These are phyloP conservation scores for Claviceps sp. DNA, from an alignment of 2,329 filamentous ascomycete species.

Conservation along the genomic window DNA sequence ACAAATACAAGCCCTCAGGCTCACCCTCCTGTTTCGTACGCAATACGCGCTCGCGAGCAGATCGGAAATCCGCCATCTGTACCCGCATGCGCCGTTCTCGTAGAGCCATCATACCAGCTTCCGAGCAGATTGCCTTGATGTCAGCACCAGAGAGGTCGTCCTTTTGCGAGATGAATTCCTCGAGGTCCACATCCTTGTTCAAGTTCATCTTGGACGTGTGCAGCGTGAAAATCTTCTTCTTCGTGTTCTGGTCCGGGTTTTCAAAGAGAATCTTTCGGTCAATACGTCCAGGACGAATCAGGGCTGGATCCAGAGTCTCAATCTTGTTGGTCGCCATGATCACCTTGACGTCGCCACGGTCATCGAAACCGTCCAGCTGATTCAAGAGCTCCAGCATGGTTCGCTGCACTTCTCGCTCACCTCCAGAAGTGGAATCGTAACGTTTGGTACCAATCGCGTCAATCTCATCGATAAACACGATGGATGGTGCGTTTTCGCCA, in stretches of 20 bases:
- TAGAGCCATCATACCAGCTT: slow-evolving; percentile 87
- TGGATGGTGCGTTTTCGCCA: slow-evolving; percentile 88
- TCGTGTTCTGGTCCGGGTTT: slow-evolving; percentile 68
- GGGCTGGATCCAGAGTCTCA: slow-evolving; percentile 85
- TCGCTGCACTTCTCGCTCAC: slow-evolving; percentile 92
- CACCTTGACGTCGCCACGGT: slow-evolving; percentile 96
- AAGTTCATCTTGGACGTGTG: slow-evolving; percentile 99
- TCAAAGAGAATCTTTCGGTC: slow-evolving; percentile 86
- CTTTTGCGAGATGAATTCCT: slow-evolving; percentile 98
- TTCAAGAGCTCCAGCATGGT: slow-evolving; percentile 98
- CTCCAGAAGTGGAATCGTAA: slow-evolving; percentile 93
- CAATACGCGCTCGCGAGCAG: slow-evolving; percentile 83
- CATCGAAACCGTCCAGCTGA: slow-evolving; percentile 96
- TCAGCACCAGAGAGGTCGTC: slow-evolving; percentile 94
- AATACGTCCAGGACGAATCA: slow-evolving; percentile 95
- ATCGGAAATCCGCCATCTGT: slow-evolving; percentile 95
- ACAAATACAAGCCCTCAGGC: slow-evolving; percentile 97
- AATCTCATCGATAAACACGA: slow-evolving; percentile 98
- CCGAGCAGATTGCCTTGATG: slow-evolving; percentile 97
- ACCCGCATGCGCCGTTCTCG: slow-evolving; percentile 94
- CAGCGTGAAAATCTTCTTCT: slow-evolving; percentile 94
- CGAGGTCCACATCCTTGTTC: slow-evolving; percentile 90
- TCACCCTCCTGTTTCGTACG: slow-evolving; percentile 98
- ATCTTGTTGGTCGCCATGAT: slow-evolving; percentile 99
- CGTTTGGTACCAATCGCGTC: slow-evolving; percentile 98